Conservation (phyloP, 1,284 basidiomycete genomes). For the Kalmanozyma brasiliensis region DNA sequence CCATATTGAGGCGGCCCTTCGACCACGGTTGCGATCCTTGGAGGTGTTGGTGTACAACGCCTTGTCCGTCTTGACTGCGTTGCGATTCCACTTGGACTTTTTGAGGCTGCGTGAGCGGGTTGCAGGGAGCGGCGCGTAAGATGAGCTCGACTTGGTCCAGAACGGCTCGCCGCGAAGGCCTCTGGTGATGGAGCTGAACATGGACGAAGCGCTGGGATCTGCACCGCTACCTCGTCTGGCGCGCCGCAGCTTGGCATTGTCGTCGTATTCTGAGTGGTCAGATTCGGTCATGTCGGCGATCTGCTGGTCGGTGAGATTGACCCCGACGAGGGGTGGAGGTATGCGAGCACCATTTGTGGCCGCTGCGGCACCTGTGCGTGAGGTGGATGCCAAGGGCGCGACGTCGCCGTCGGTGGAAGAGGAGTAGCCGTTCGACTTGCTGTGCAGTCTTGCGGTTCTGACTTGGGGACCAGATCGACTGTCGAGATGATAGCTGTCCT, state of each 20-base stretch:
- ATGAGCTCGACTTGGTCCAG: conserved; percentile 34
- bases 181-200: conserved; percentile 43
- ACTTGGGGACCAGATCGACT: conserved; percentile 21
- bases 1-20: conserved; percentile 25
- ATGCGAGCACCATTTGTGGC: conserved; percentile 20
- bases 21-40: conserved; percentile 24
- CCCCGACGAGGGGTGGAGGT: conserved; percentile 40
- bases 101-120: conserved; percentile 37
- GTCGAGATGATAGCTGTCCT: conserved; percentile 13
- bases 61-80: conserved; percentile 39
- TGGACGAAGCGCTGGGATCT: conserved; percentile 12
- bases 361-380: conserved; percentile 4
- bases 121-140: conserved; percentile 18
- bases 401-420: conserved; percentile 55
- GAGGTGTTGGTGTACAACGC: conserved; percentile 26
- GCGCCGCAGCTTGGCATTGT: conserved; percentile 35
- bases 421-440: conserved; percentile 38
- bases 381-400: conserved; percentile 37
- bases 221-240: conserved; percentile 21
- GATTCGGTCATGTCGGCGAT: conserved; percentile 54
- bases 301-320: conserved; percentile 40
- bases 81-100: conserved; percentile 46
- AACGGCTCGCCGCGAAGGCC: conserved; percentile 31
- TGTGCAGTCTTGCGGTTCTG: conserved; percentile 17
- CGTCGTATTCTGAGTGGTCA: conserved; percentile 51